Base-by-base conservation (phyloP, 441 rosid genomes). In the Populus hybrid region DNA sequence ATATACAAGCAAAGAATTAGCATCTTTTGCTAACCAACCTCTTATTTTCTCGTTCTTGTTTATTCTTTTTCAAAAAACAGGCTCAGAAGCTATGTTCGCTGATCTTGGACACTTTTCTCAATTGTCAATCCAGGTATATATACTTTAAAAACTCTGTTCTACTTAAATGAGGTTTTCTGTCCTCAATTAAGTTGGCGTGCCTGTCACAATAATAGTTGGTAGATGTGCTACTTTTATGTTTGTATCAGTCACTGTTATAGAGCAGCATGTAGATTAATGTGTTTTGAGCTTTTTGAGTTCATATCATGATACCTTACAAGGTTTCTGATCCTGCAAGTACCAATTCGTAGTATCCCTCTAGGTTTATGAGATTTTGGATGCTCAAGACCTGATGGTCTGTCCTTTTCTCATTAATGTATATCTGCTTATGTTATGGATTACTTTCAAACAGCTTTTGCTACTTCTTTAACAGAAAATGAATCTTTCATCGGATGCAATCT, bases 21-120 rank as follows among this genome's bases (percentile, higher is more conserved):
- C 2, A 8, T 23, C 23, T 50, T 42, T 40, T 74, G 67, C 38
- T 66, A 63, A 72, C 35, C 10, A 11, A 6, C 6, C 21, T 74
- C 77, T 67, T 36, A 46, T 82, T 73, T n/a, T 30, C 32, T 30
- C 32, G 32, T 5, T 53, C n/a, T 53, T 53, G 18, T 20, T 30
- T 30, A 30, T 30, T 30, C 6, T 53, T 16, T 46, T 14, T 53
- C n/a, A 16, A 16, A 53, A 53, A 16, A 53, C 82, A 93, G 97
- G 97, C 73, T 93, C 97, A 0, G 99, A 95, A 84, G 99, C 99
- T 61, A 95, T 93, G 99, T 93, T 91, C 80, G 99, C 99, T 38
- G 98, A 95, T 90, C 98, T 95, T 23, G 99, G 99, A 38, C 99
- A 95, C 81, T 95, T 95, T 69, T 92, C 99, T 18, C 98, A 93